Evolutionary conservation across 1,284 basidiomycete genomes (phyloP).

Genomic region (Tranzscheliella williamsii): DNA sequence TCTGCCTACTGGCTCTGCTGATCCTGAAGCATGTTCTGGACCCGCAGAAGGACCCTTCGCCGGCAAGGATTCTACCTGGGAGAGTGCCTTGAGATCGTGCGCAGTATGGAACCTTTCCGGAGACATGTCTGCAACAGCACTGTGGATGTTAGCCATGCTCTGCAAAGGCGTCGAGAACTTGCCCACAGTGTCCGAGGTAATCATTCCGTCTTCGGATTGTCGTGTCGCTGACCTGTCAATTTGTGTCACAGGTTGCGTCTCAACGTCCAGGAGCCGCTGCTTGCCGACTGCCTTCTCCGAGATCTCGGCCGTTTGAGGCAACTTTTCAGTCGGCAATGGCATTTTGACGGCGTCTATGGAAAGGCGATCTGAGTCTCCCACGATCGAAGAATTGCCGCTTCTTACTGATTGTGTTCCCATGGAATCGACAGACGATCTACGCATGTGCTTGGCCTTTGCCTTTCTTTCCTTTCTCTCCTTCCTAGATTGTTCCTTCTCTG

Average conservation of each 20-base stretch:
- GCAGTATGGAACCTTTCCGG: conserved; percentile 37
- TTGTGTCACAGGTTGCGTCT: no score
- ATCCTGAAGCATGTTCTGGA: not conserved
- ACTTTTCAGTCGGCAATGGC: no score
- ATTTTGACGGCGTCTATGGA: no score
- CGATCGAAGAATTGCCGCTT: conserved; percentile 12
- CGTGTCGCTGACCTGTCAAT: no score
- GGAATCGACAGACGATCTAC: conserved; percentile 19
- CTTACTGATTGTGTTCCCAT: conserved; percentile 11
- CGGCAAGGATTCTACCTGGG: conserved; percentile 1
- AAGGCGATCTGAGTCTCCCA: no score
- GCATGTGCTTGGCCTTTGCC: conserved; percentile 32
- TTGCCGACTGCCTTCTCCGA: not conserved
- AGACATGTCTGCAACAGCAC: conserved; percentile 4
- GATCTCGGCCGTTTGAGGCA: no score
- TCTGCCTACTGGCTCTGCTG: conserved; percentile 2
- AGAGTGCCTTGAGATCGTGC: conserved; percentile 25
- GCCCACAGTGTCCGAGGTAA: conserved; percentile 1
- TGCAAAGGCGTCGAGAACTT: conserved; percentile 23
- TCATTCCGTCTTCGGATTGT: not conserved
- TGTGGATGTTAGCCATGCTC: conserved; percentile 28
- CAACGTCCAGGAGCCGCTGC: conserved; percentile 27
- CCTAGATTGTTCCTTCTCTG: conserved; percentile 28
- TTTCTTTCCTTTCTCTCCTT: conserved; percentile 34
- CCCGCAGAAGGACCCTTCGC: no score